Evolutionary conservation across 2,329 filamentous ascomycete species (phyloP).

Genomic region (Xylaria sp.): DNA sequence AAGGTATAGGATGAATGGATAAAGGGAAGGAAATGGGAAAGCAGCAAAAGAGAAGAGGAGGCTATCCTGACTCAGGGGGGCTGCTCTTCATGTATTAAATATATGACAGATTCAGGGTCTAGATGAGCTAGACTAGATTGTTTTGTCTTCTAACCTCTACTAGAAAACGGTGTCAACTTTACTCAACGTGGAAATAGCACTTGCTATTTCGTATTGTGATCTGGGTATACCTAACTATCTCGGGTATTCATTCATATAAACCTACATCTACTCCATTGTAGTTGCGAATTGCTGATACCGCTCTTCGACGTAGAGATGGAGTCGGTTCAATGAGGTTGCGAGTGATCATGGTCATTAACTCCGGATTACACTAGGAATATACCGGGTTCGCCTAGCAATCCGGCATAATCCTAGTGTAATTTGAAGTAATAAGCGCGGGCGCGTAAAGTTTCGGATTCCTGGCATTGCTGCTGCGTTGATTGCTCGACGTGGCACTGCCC

Average conservation of each 20-base stretch:
- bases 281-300: neutral
- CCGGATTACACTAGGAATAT: neutral
- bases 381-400: neutral
- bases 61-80: neutral
- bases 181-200: constrained; percentile 6
- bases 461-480: neutral
- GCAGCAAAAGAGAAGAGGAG: neutral
- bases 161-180: neutral
- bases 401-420: neutral
- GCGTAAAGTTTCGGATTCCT: neutral
- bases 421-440: neutral
- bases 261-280: neutral
- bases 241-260: neutral
- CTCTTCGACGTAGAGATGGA: neutral
- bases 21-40: neutral
- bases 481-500: neutral
- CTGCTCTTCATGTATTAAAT: neutral
- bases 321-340: neutral
- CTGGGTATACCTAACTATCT: neutral
- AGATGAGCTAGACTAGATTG: neutral
- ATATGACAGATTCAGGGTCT: neutral
- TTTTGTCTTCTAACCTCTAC: neutral
- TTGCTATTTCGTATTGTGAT: neutral
- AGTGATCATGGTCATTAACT: neutral
- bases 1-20: neutral